Evolutionary conservation across 1,139 yeast species (phyloP), one percentile per base, ranked within the genome.

Genomic region (Arxiozyma slooffiae): DNA sequence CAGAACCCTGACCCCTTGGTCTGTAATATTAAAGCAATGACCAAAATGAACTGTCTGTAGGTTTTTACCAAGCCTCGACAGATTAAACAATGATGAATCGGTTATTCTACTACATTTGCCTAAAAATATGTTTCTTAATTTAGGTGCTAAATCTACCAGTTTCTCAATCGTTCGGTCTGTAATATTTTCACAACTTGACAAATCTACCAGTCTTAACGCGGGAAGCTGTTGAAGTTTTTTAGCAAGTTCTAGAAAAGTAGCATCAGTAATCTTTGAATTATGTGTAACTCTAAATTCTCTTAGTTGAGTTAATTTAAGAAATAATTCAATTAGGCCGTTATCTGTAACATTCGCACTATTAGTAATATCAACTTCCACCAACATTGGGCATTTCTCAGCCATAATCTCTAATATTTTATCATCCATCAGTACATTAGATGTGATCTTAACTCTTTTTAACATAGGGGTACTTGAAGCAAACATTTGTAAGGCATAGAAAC

Each of bases 41-140:
- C 97, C 97, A 57, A 92, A 76, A 70, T 92, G 98, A 51, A 92
- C 76, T 61, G 89, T 88, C 65, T 90, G 97, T 58, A 92, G 73
- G 60, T 84, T 83, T 62, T 87, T 81, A 7, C 95, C 96, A 52
- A 90, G 72, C 47, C 75, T 77, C 14, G 94, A 75, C 57, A 89
- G 74, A 21, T 89, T 82, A 53, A 82, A 74, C 44, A 92, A 72
- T 1, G 95, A 81, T 0, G 83, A 78, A 71, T 92, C 97, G 1
- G 97, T 88, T 34, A 92, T 80, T 63, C 84, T 84, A 67, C 82
- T 75, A 71, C 98, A 92, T 67, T 92, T 92, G 6, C 96, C 90
- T 53, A 92, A 74, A 14, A 87, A 92, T 43, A 92, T 86, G 62
- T 90, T 89, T 57, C 97, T 76, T 54, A 92, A 72, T 53, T 88